phyloP scores from a whole-genome alignment of 192 early-diverging fungal genomes.

The Dissophora ornata region DNA sequence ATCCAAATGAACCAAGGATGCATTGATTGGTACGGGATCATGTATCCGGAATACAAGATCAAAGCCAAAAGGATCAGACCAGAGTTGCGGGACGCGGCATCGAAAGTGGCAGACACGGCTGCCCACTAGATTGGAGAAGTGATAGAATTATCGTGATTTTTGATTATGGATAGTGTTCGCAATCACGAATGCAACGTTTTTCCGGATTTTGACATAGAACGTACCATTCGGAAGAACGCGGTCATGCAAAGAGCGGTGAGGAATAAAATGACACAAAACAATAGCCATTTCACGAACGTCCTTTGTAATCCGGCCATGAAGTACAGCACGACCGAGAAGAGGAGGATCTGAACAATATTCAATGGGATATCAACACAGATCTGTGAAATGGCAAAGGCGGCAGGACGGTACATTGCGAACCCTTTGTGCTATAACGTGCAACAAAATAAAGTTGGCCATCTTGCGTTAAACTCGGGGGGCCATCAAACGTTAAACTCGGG shows the following conservation, averaged over 20 bases:
- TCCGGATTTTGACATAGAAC: background rate
- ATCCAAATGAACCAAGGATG: conserved; percentile 73
- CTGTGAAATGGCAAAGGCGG: conserved; percentile 67
- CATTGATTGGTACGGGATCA: conserved; percentile 69
- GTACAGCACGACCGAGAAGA: conserved; percentile 69
- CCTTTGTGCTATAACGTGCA: conserved; percentile 66
- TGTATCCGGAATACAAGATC: conserved; percentile 70
- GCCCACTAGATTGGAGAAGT: conserved; percentile 44
- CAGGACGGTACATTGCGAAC: conserved; percentile 74
- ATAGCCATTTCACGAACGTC: conserved; percentile 63
- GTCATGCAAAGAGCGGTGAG: conserved; percentile 66
- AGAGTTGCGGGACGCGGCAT: conserved; percentile 63
- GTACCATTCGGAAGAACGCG: conserved; percentile 67
- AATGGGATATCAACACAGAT: conserved; percentile 65
- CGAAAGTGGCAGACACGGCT: conserved; percentile 60
- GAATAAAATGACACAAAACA: conserved; percentile 66
- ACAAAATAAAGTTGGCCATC: background rate
- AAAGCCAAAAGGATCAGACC: conserved; percentile 64
- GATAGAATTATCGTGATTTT: background rate
- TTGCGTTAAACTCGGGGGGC: too few species aligned
- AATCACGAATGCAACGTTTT: background rate
- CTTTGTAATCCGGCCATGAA: conserved; percentile 70
- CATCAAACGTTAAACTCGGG: too few species aligned
- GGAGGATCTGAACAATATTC: conserved; percentile 58
- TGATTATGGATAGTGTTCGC: background rate